Evolutionary conservation across 2,329 filamentous ascomycete genomes (phyloP).

Genomic region (Arthrobotrys sinensis): DNA sequence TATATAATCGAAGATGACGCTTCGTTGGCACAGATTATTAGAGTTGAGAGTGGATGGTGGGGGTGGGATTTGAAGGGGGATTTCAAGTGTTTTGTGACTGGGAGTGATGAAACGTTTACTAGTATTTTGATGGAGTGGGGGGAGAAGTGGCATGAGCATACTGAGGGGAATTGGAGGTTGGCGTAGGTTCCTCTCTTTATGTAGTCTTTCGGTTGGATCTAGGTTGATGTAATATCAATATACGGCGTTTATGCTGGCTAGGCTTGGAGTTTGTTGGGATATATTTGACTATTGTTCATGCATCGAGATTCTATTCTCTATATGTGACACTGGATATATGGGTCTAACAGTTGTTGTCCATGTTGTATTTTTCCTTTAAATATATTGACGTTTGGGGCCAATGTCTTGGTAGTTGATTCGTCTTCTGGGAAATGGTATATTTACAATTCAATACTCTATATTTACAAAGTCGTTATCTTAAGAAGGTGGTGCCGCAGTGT

Average conservation of each 20-base stretch:
- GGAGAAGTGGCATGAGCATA: neutral
- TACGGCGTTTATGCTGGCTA: too few species aligned
- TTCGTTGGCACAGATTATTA: neutral
- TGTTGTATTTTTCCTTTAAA: neutral
- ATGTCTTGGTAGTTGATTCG: neutral
- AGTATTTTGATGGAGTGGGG: slow-evolving; percentile 1
- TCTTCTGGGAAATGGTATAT: slow-evolving; percentile 35
- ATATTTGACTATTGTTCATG: neutral
- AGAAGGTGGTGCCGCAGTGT: slow-evolving; percentile 9
- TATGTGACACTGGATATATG: too few species aligned
- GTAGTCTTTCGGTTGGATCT: too few species aligned
- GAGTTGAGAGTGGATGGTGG: neutral
- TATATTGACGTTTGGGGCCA: neutral
- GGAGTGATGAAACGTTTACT: neutral
- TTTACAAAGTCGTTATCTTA: slow-evolving; percentile 36
- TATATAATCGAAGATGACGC: neutral
- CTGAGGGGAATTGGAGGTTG: neutral
- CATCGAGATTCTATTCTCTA: too few species aligned
- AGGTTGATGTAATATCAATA: too few species aligned
- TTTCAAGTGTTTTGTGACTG: slow-evolving; percentile 5
- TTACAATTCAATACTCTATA: slow-evolving; percentile 41
- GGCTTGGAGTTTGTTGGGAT: neutral
- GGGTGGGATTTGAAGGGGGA: slow-evolving; percentile 21
- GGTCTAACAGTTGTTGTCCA: neutral
- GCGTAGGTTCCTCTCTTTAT: neutral